Evolutionary conservation across 2,329 filamentous ascomycete species (phyloP), one percentile per base, ranked within the genome.

Genomic region (Cercospora nicotianae): DNA sequence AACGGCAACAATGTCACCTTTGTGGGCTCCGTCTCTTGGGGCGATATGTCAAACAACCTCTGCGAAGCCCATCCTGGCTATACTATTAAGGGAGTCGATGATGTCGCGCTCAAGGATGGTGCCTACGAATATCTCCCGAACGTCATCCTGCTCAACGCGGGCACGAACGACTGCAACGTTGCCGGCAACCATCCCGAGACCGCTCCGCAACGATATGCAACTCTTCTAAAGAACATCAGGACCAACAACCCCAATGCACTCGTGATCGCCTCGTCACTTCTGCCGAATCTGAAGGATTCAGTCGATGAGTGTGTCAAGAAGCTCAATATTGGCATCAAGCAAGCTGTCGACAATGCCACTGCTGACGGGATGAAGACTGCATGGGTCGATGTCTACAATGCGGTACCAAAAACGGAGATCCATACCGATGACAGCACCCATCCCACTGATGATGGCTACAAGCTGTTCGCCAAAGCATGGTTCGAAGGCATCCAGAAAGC

Each of bases 351-450:
- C 12, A 53, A 51, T 39, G 63, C 63, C 31, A 60, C n/a, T 33
- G 23, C 36, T 48, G 39, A n/a, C 12, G 63, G 63, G 5, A 59
- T 60, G 63, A 65, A 60, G 30, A 53, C 51, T 36, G 55, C 39
- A 10, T 65, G 57, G 55, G 55, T 65, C 23, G 57, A 65, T 26
- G 57, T 60, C 8, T 65, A 65, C 39, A 60, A 65, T 10, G 42
- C 45, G 8, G 45, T 48, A 12, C 45, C 45, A 20, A 48, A 48
- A 4, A 23, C 45, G 45, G 45, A 48, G 5, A 48, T 48, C 18
- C 45, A 20, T 8, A 48, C 45, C 3, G 20, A 18, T 20, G 45
- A 48, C 45, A 48, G 45, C 45, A 48, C 45, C 3, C 45, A 48
- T 48, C 45, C 45, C 45, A 48, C 45, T 6, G 45, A 48, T 48